Evolutionary conservation across 139 green algal species (phyloP), one percentile per base, ranked within the genome.

Genomic region (Chlorella sp.): DNA sequence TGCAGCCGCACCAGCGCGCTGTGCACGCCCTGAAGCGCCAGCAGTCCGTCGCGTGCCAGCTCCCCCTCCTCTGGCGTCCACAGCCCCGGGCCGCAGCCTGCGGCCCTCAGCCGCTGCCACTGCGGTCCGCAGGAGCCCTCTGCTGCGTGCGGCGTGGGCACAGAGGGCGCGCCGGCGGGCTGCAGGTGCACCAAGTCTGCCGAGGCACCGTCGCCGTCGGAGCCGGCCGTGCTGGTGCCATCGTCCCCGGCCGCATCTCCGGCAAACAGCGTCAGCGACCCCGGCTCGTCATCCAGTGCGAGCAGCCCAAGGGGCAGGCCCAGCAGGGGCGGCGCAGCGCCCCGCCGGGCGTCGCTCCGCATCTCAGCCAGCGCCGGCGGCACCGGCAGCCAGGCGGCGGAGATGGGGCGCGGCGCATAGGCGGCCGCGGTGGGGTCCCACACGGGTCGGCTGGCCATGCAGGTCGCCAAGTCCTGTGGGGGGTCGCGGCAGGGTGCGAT

Each of bases 271-370:
- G 73, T 79, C 38, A 36, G 25, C 38, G 42, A 41, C 42, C 73
- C 73, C 2, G 73, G 73, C 29, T 45, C 62, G 27, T 65, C 48
- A 5, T 33, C 62, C 73, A 73, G 66, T 62, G 63, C 58, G 48
- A 79, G 73, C 73, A 79, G 62, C 48, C 48, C 58, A 48, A 71
- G 50, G 38, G 73, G 50, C 3, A 79, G 38, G 38, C 73, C 73
- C 50, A 79, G 50, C 48, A 50, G 73, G 4, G 23, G 19, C 17
- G 63, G 73, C 40, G 17, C 17, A 21, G 73, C 73, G 14, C 46
- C 72, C 25, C 61, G 60, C 45, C 72, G 72, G 4, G 23, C 33
- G 33, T 73, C 63, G 9, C 48, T n/a, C 17, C 45, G 73, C 50
- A 73, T 36, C 73, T 66, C 50, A 2, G n/a, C 25, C 19, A 79